These are phyloP conservation scores for Aspergillus baeticus DNA, from an alignment of 495 filamentous ascomycete species.

Conservation along the genomic window DNA sequence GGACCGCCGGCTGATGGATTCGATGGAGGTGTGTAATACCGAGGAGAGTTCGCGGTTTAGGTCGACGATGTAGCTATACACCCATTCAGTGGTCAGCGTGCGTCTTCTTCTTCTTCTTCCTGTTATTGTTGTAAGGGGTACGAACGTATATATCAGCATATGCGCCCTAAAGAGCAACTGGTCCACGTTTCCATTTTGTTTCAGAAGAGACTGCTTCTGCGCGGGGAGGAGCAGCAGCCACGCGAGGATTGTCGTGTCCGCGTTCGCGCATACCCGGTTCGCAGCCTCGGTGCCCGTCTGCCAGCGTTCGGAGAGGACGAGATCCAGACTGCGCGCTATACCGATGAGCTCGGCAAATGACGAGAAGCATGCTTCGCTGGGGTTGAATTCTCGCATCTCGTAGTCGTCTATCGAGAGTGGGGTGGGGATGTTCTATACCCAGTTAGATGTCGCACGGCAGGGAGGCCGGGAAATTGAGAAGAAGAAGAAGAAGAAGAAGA, in stretches of 20 bases:
- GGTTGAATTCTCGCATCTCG: slow-evolving; percentile 17
- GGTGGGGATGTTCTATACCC: slow-evolving; percentile 17
- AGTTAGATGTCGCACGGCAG: too few species aligned
- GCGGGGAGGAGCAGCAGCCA: slow-evolving; percentile 16
- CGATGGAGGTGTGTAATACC: slow-evolving; percentile 14
- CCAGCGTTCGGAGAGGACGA: slow-evolving; percentile 6
- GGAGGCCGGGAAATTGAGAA: too few species aligned
- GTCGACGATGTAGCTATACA: slow-evolving; percentile 20
- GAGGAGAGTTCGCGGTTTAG: slow-evolving; percentile 18
- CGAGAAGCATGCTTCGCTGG: slow-evolving; percentile 14
- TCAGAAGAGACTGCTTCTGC: slow-evolving; percentile 8
- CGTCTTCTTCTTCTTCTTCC: too few species aligned
- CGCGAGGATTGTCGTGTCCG: slow-evolving; percentile 13
- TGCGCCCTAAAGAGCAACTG: slow-evolving; percentile 20
- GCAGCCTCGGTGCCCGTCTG: background rate
- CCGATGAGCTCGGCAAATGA: slow-evolving; percentile 21
- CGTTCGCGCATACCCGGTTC: slow-evolving; percentile 1
- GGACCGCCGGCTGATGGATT: slow-evolving; percentile 15
- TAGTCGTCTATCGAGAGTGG: slow-evolving; percentile 15
- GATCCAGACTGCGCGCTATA: slow-evolving; percentile 12
- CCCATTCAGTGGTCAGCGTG: too few species aligned
- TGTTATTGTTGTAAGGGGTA: too few species aligned
- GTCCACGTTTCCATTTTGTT: slow-evolving; percentile 18
- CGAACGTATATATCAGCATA: slow-evolving; percentile 21
- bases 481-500: too few species aligned